These are phyloP conservation scores for Botryotinia calthae DNA, from an alignment of 2,329 filamentous ascomycete genomes.

Conservation along the genomic window DNA sequence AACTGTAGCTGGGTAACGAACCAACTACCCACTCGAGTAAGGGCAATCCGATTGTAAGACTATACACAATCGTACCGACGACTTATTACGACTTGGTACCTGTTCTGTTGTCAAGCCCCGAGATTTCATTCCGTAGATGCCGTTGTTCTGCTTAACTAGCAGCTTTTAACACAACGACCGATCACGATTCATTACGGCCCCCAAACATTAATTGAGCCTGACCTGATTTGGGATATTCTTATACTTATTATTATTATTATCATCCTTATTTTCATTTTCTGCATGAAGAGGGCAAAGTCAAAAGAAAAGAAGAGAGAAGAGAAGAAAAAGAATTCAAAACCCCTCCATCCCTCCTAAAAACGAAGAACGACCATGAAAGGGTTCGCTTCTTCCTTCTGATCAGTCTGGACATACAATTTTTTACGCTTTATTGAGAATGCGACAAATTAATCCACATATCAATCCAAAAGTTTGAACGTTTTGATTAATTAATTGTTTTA, in stretches of 20 bases:
- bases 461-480: not conserved
- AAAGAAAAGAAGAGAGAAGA: not conserved
- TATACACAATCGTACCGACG: not conserved
- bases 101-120: not conserved
- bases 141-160: not conserved
- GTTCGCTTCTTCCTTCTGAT: not conserved
- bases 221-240: not conserved
- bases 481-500: not conserved
- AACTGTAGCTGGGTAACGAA: not conserved
- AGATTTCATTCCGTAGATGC: not conserved
- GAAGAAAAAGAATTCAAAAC: slow-evolving; percentile 4
- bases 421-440: not conserved
- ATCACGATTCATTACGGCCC: not conserved
- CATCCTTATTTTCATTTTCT: not conserved
- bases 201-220: not conserved
- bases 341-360: slow-evolving; percentile 7
- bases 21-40: not conserved
- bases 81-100: not conserved
- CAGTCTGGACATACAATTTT: not conserved
- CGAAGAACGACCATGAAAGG: slow-evolving; percentile 7
- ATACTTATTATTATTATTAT: no score
- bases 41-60: not conserved
- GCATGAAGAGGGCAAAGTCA: slow-evolving; percentile 9
- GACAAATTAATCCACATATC: slow-evolving; percentile 10
- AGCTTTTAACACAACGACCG: not conserved